These are phyloP conservation scores for Suaeda aralocaspica DNA, from an alignment of 148 eudicot species.

Conservation along the genomic window DNA sequence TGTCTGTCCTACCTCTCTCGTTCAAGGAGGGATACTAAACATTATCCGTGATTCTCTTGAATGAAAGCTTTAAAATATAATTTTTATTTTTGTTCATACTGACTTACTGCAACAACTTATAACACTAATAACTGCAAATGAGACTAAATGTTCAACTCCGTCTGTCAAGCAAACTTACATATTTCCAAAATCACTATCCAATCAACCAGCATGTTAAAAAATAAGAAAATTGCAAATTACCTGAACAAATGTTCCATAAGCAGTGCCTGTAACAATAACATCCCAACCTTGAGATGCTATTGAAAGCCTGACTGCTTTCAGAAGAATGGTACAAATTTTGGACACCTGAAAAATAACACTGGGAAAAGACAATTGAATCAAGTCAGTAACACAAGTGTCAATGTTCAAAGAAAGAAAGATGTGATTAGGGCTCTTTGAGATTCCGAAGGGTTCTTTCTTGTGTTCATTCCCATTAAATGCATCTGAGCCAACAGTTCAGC, in stretches of 20 bases:
- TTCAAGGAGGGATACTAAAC: no score
- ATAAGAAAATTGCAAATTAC: slow-evolving; percentile 26
- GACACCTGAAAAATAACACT: slow-evolving; percentile 97
- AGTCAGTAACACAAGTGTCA: slow-evolving; percentile 26
- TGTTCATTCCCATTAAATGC: neutral
- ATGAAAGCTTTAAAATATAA: no score
- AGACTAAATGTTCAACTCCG: neutral
- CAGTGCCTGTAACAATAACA: slow-evolving; percentile 89
- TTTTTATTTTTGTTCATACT: no score
- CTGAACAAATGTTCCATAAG: slow-evolving; percentile 75
- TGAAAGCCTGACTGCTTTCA: slow-evolving; percentile 65
- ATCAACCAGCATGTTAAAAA: neutral
- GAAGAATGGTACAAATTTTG: slow-evolving; percentile 74
- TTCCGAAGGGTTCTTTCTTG: neutral
- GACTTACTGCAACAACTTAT: neutral
- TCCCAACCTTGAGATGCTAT: slow-evolving; percentile 92
- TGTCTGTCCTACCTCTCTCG: no score
- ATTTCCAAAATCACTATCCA: neutral
- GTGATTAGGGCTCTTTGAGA: neutral
- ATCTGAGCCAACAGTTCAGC: neutral
- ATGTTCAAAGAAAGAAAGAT: neutral
- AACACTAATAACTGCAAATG: neutral
- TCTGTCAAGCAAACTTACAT: neutral
- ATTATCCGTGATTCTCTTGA: no score
- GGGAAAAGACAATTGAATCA: slow-evolving; percentile 22